Percentiles rank a stretch among this genome's conserved stretches.
These are phyloP conservation scores for Pyrenophora tritici-repentis DNA, from an alignment of 2,329 filamentous ascomycete genomes.

Conservation along the genomic window DNA sequence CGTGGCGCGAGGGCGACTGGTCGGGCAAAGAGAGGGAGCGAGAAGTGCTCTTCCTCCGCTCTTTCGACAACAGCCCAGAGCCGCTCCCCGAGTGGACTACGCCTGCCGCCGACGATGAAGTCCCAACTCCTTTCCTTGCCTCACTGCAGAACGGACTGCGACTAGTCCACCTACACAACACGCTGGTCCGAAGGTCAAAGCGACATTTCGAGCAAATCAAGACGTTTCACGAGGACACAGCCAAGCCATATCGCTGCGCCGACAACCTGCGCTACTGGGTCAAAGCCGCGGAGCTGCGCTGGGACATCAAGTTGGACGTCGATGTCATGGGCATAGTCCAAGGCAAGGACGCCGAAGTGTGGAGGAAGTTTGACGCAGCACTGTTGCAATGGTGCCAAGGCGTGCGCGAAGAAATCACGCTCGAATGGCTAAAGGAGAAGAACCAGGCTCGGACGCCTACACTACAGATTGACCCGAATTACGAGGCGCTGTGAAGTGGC, in stretches of 20 bases:
- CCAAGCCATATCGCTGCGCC: slow-evolving; percentile 89
- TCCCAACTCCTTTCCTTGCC: slow-evolving; percentile 74
- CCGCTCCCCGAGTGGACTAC: slow-evolving; percentile 70
- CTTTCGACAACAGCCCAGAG: slow-evolving; percentile 66
- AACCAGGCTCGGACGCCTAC: slow-evolving; percentile 45
- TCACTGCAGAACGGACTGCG: slow-evolving; percentile 77
- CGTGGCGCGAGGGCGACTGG: slow-evolving; percentile 79
- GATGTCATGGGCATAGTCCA: slow-evolving; percentile 88
- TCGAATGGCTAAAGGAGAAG: slow-evolving; percentile 64
- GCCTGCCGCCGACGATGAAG: slow-evolving; percentile 59
- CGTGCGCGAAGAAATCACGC: slow-evolving; percentile 81
- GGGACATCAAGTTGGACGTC: slow-evolving; percentile 82
- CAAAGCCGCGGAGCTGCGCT: slow-evolving; percentile 92
- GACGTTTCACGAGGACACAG: slow-evolving; percentile 86
- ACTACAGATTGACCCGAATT: slow-evolving; percentile 45
- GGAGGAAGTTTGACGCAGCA: slow-evolving; percentile 82
- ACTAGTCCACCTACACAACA: slow-evolving; percentile 88
- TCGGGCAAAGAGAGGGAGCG: slow-evolving; percentile 74
- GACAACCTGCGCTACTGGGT: slow-evolving; percentile 96
- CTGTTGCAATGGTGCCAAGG: slow-evolving; percentile 81
- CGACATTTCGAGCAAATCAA: slow-evolving; percentile 89
- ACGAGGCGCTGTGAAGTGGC: slow-evolving; percentile 32
- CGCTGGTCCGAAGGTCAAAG: slow-evolving; percentile 80
- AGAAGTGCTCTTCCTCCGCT: slow-evolving; percentile 79
- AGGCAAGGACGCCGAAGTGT: slow-evolving; percentile 69